phyloP scores from a whole-genome alignment of 2,329 filamentous ascomycete species.

The Didymella pinodella region DNA sequence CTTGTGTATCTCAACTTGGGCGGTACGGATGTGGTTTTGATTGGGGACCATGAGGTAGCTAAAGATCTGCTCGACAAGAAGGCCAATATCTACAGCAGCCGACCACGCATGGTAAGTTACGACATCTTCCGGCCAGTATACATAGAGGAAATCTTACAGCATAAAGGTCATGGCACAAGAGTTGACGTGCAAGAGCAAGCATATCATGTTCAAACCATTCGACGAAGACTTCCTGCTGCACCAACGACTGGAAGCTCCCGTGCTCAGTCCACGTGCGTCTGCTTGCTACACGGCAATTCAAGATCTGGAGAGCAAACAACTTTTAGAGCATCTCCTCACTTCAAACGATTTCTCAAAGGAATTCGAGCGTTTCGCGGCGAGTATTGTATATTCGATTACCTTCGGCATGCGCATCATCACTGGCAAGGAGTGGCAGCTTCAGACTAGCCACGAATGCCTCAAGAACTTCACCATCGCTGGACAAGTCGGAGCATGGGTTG shows the following conservation, averaged over 20 bases:
- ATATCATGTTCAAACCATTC: conserved; percentile 52
- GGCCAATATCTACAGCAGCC: conserved; percentile 58
- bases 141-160: background rate
- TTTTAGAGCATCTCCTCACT: conserved; percentile 51
- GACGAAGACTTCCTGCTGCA: conserved; percentile 50
- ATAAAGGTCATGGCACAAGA: conserved; percentile 56
- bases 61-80: conserved; percentile 62
- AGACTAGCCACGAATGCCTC: conserved; percentile 22
- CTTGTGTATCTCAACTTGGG: conserved; percentile 45
- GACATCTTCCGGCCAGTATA: background rate
- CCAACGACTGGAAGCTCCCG: conserved; percentile 50
- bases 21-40: conserved; percentile 46
- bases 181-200: conserved; percentile 53
- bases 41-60: conserved; percentile 59
- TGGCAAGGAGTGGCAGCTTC: conserved; percentile 29
- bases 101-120: conserved; percentile 51
- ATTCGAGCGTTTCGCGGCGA: conserved; percentile 51
- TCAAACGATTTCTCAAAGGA: conserved; percentile 41
- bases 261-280: conserved; percentile 40
- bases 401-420: conserved; percentile 50
- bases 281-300: conserved; percentile 51
- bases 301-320: conserved; percentile 55
- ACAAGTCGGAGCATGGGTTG: conserved; percentile 50
- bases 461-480: conserved; percentile 24
- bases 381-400: conserved; percentile 50